Evolutionary conservation across 331 rosid species (phyloP).

Genomic region (Malus hybrid): DNA sequence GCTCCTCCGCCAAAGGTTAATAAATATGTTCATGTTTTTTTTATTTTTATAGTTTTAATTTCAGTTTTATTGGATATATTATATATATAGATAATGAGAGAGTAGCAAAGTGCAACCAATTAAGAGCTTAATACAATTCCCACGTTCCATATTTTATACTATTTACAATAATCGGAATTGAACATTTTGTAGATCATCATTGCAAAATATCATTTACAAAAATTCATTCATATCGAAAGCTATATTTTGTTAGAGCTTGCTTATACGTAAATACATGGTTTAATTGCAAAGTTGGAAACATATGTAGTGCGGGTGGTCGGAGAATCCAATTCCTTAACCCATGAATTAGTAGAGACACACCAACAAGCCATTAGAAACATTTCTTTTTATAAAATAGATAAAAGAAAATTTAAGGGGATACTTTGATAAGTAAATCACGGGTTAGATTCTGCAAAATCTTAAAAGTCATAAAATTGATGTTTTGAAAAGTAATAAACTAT

Average conservation of each 20-base stretch:
- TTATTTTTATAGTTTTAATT: not conserved
- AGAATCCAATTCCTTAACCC: not conserved
- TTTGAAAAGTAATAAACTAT: too few species aligned
- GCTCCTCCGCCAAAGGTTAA: constrained; percentile 19
- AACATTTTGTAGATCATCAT: not conserved
- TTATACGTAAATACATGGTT: not conserved
- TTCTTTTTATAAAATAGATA: not conserved
- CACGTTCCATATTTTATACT: too few species aligned
- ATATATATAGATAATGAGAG: too few species aligned
- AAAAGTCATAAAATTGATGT: too few species aligned
- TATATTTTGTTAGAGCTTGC: not conserved
- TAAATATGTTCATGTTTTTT: not conserved
- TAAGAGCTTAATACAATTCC: too few species aligned
- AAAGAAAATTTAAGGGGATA: not conserved
- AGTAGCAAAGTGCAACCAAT: too few species aligned
- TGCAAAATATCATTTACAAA: too few species aligned
- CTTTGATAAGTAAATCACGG: not conserved
- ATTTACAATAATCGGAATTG: too few species aligned
- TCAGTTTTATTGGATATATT: too few species aligned
- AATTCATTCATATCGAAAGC: not conserved
- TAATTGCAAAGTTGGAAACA: not conserved
- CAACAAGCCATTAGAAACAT: not conserved
- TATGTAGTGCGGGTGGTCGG: not conserved
- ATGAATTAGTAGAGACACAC: not conserved
- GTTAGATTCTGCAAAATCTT: not conserved